Percentiles rank a stretch among this genome's conserved stretches.
Evolutionary conservation across 371 early-diverging fungal species (phyloP).

Genomic region (Mucor piriformis): DNA sequence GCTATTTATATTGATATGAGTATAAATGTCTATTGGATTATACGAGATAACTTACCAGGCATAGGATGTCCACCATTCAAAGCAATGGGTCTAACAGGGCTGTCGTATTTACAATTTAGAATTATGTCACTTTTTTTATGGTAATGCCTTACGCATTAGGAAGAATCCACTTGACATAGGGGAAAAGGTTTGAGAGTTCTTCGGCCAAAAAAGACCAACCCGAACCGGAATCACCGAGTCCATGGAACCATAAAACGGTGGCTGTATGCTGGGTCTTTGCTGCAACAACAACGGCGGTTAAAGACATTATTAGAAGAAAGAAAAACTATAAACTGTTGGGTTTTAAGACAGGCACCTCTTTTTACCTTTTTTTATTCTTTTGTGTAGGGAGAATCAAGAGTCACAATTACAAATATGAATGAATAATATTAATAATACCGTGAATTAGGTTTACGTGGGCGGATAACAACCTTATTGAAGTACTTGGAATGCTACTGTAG

Average conservation of each 20-base stretch:
- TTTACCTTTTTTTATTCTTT: too few species aligned
- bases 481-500: too few species aligned
- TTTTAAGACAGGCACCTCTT: too few species aligned
- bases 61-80: constrained; percentile 84
- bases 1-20: constrained; percentile 18
- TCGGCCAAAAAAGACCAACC: constrained; percentile 76
- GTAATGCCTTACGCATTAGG: constrained; percentile 76
- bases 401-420: too few species aligned
- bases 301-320: constrained; percentile 22
- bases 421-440: too few species aligned
- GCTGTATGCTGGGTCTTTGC: constrained; percentile 69
- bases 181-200: constrained; percentile 62
- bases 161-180: constrained; percentile 78
- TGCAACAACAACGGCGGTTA: constrained; percentile 21
- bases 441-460: too few species aligned
- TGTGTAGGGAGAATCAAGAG: too few species aligned
- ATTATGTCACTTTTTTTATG: neutral
- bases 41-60: constrained; percentile 78
- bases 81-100: constrained; percentile 79
- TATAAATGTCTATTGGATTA: neutral
- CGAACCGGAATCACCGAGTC: constrained; percentile 72
- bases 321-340: too few species aligned
- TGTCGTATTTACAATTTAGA: too few species aligned
- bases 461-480: too few species aligned
- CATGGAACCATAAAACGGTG: constrained; percentile 79